Evolutionary conservation across 116 monocot species (phyloP).

Genomic region (Phalaenopsis hybrid): DNA sequence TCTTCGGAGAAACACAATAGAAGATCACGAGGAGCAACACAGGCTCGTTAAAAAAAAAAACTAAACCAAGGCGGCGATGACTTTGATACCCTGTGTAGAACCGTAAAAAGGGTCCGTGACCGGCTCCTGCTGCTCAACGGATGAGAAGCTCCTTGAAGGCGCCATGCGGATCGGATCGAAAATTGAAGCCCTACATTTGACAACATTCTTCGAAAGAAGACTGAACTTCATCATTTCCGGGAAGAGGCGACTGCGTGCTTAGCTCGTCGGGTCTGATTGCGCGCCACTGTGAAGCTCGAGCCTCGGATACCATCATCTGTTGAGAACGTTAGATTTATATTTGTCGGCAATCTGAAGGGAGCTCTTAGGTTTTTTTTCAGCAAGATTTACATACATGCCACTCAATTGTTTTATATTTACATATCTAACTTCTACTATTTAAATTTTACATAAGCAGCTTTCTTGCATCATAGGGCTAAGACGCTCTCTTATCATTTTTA

Average conservation of each 20-base stretch:
- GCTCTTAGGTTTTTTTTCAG: too few species aligned
- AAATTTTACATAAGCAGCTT: too few species aligned
- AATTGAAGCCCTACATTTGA: slow-evolving; percentile 15
- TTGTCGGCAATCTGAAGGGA: too few species aligned
- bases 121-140: slow-evolving; percentile 20
- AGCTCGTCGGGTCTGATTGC: background rate
- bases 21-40: background rate
- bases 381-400: too few species aligned
- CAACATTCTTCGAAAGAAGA: slow-evolving; percentile 24
- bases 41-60: background rate
- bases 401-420: too few species aligned
- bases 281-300: background rate
- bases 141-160: slow-evolving; percentile 24
- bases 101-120: slow-evolving; percentile 21
- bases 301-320: too few species aligned
- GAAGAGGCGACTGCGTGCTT: background rate
- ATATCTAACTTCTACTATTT: too few species aligned
- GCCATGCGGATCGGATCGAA: slow-evolving; percentile 2
- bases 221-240: slow-evolving; percentile 26
- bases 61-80: background rate
- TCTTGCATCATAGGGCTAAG: background rate
- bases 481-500: too few species aligned
- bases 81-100: background rate
- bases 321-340: too few species aligned
- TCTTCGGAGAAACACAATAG: too few species aligned